These are phyloP conservation scores for Corynascus novoguineensis DNA, from an alignment of 495 filamentous ascomycete species.

Conservation along the genomic window DNA sequence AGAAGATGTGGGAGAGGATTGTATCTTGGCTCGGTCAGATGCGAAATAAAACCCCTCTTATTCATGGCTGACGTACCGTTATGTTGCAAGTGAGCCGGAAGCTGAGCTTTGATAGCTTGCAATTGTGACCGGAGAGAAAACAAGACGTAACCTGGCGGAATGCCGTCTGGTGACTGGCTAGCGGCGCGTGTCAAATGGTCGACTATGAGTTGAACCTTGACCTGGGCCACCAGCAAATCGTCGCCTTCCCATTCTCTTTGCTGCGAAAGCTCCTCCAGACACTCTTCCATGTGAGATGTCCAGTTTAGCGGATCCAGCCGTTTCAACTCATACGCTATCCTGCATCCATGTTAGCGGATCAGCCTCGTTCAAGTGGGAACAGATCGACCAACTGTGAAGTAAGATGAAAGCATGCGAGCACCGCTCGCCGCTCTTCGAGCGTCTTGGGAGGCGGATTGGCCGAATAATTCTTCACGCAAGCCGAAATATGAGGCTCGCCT, in stretches of 20 bases:
- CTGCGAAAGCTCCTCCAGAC: conserved; percentile 40
- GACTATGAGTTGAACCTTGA: conserved; percentile 32
- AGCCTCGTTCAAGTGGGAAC: neutral
- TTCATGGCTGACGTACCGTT: conserved; percentile 34
- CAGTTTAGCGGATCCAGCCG: conserved; percentile 45
- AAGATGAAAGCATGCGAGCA: conserved; percentile 49
- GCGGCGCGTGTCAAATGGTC: conserved; percentile 27
- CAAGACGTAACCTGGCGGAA: conserved; percentile 37
- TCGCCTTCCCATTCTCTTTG: conserved; percentile 47
- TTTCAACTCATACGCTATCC: conserved; percentile 35
- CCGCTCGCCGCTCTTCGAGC: conserved; percentile 49
- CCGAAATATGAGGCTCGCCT: conserved; percentile 22
- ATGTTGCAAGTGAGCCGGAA: conserved; percentile 32
- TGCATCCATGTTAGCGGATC: conserved; percentile 9
- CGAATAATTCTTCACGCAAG: conserved; percentile 12
- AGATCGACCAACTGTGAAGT: conserved; percentile 42
- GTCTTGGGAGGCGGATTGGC: conserved; percentile 28
- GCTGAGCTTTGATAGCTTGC: conserved; percentile 31
- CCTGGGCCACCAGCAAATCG: conserved; percentile 44
- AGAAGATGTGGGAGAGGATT: conserved; percentile 33
- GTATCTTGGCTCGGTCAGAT: conserved; percentile 26
- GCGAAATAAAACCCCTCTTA: neutral
- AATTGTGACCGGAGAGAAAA: conserved; percentile 44
- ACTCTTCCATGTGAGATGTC: conserved; percentile 51
- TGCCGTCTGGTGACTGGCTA: conserved; percentile 31